Evolutionary conservation across 2,329 filamentous ascomycete genomes (phyloP).

Genomic region (Penicillium sp.): DNA sequence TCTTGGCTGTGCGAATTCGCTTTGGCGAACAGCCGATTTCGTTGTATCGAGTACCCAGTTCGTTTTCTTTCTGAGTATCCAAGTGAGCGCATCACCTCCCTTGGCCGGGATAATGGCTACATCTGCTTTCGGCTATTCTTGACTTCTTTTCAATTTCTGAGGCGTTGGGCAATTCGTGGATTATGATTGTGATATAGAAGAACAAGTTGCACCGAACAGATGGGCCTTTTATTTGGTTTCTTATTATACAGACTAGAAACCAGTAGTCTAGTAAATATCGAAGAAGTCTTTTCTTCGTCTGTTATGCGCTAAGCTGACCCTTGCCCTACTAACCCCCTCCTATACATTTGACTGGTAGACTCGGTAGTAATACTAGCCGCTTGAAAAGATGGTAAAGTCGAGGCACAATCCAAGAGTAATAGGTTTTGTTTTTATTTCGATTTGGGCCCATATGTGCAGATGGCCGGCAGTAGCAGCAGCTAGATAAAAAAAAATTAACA

Average conservation of each 20-base stretch:
- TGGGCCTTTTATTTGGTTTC: slow-evolving; percentile 10
- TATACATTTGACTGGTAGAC: background rate
- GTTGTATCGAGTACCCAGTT: slow-evolving; percentile 37
- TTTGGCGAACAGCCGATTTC: slow-evolving; percentile 20
- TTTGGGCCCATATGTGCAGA: slow-evolving; percentile 29
- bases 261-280: no score
- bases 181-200: slow-evolving; percentile 34
- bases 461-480: slow-evolving; percentile 27
- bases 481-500: slow-evolving; percentile 19
- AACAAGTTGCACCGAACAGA: slow-evolving; percentile 22
- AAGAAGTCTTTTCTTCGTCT: no score
- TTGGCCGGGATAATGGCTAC: slow-evolving; percentile 19
- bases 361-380: no score
- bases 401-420: slow-evolving; percentile 7
- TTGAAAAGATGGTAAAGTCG: no score
- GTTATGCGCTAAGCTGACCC: no score
- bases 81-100: slow-evolving; percentile 36
- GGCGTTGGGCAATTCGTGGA: slow-evolving; percentile 33
- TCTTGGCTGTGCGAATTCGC: slow-evolving; percentile 22
- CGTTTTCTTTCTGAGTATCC: slow-evolving; percentile 27
- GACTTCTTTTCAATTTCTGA: slow-evolving; percentile 17
- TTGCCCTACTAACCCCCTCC: no score
- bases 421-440: slow-evolving; percentile 11
- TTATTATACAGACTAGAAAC: background rate
- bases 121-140: slow-evolving; percentile 26